Base-by-base conservation (phyloP, 306 rosid genomes). In the Vigna nakashimae region DNA sequence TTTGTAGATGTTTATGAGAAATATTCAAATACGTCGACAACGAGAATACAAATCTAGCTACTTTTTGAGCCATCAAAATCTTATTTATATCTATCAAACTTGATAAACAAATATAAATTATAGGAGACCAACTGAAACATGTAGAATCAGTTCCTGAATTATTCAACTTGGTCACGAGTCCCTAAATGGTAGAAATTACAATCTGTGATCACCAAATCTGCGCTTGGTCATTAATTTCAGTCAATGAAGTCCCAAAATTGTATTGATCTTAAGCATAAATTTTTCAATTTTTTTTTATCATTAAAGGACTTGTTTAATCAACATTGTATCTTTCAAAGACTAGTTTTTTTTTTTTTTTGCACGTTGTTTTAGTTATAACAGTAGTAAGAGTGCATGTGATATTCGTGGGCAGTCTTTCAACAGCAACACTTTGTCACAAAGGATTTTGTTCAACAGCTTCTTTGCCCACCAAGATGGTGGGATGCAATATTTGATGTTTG, bases 41-140 rank as follows among this genome's bases (percentile, higher is more conserved):
- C 3, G 45, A 79, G 60, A 80, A 42, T 24, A 43, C 50, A 72
- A 4, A 59, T 69, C 42, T 69, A 55, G 55, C 70, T 14, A 74
- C 46, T 32, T 55, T 17, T 65, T 30, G 26, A 56, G 68, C 17
- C 67, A 34, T 80, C 22, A 11, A 80, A 20, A 11, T 46, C 16
- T 58, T 75, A 34, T 62, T 59, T 42, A 42, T 52, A 62, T 18
- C 24, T 17, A 62, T 50, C 65, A 75, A 66, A 49, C 12, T 52
- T 60, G 9, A 63, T 38, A 34, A 50, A 46, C 22, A 32, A 9
- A 52, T 17, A 74, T 45, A 67, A 13, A 51, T 65, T 48, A 82
- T 57, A 36, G 74, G 20, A 52, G 30, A 53, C 60, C 77, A 55
- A 43, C 24, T 24, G 78, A 70, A 82, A 40, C 53, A 81, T 60